phyloP scores from a whole-genome alignment of 352 stramenopile genomes.

The Phytophthora chlamydospora region DNA sequence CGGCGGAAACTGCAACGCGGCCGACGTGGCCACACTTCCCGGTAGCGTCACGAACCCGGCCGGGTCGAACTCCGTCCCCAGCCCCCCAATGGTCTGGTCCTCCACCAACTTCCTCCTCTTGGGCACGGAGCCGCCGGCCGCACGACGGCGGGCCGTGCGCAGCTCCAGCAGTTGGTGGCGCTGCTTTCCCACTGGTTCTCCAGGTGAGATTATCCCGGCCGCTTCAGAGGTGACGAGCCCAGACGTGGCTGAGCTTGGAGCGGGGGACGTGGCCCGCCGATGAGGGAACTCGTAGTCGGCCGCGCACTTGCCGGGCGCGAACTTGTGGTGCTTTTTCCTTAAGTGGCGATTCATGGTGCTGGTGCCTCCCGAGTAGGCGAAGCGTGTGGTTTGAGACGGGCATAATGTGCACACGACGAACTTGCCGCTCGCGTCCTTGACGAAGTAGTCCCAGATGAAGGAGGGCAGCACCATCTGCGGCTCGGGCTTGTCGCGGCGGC shows the following conservation, averaged over 20 bases:
- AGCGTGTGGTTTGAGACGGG: constrained; percentile 66
- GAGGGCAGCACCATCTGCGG: constrained; percentile 69
- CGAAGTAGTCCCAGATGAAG: constrained; percentile 89
- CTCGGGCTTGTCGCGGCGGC: constrained; percentile 59
- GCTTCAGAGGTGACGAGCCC: constrained; percentile 28
- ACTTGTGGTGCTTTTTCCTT: constrained; percentile 85
- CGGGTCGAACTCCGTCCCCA: constrained; percentile 63
- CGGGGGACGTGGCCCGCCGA: constrained; percentile 18
- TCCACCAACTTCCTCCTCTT: constrained; percentile 55
- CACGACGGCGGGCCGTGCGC: constrained; percentile 54
- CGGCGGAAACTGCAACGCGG: constrained; percentile 57
- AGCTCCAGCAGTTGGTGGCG: constrained; percentile 67
- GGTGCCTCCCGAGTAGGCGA: constrained; percentile 83
- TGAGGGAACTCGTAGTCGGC: constrained; percentile 71
- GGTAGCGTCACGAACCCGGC: constrained; percentile 62
- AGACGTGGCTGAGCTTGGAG: background rate
- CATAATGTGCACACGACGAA: constrained; percentile 83
- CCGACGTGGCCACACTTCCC: constrained; percentile 17
- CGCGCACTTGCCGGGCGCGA: constrained; percentile 70
- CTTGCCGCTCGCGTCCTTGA: constrained; percentile 78
- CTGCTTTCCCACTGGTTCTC: constrained; percentile 41
- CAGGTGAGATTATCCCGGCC: constrained; percentile 45
- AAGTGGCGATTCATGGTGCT: constrained; percentile 87
- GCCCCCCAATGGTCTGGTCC: constrained; percentile 26
- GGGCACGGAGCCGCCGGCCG: constrained; percentile 23